Evolutionary conservation across 352 stramenopile species (phyloP).

Genomic region (Phytophthora tentaculata): DNA sequence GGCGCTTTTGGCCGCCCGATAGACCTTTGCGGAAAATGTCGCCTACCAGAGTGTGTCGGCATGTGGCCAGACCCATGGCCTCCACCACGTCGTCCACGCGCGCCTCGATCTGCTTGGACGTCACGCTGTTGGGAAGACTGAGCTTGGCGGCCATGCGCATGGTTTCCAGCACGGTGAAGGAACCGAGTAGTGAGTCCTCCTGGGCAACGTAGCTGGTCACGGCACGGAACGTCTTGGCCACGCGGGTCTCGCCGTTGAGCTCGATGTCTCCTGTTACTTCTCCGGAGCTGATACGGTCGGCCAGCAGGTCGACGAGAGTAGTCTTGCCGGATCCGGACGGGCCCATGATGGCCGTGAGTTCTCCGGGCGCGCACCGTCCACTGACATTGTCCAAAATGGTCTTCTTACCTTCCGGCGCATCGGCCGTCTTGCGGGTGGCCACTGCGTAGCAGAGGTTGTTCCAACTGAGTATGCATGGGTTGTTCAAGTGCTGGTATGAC

Average conservation of each 20-base stretch:
- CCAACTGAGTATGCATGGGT: slow-evolving; percentile 26
- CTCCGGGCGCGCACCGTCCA: slow-evolving; percentile 52
- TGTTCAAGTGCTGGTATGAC: slow-evolving; percentile 15
- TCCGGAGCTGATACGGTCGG: slow-evolving; percentile 60
- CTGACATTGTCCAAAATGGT: slow-evolving; percentile 65
- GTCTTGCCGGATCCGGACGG: slow-evolving; percentile 69
- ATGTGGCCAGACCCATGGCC: slow-evolving; percentile 57
- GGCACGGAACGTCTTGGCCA: slow-evolving; percentile 45
- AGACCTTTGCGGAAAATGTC: slow-evolving; percentile 82
- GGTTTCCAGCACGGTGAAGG: slow-evolving; percentile 74
- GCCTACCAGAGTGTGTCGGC: slow-evolving; percentile 67
- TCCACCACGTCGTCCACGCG: slow-evolving; percentile 60
- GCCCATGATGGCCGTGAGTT: slow-evolving; percentile 73
- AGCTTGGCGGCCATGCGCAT: slow-evolving; percentile 68
- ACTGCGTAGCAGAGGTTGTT: slow-evolving; percentile 19
- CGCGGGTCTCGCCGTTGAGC: slow-evolving; percentile 50
- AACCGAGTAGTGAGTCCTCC: slow-evolving; percentile 66
- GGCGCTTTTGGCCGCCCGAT: slow-evolving; percentile 77
- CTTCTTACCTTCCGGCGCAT: slow-evolving; percentile 26
- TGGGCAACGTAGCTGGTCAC: slow-evolving; percentile 74
- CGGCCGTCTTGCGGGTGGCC: not conserved
- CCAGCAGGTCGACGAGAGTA: slow-evolving; percentile 67
- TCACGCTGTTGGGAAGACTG: slow-evolving; percentile 49
- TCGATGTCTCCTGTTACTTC: slow-evolving; percentile 52
- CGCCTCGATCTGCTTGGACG: slow-evolving; percentile 26